Percentiles rank a stretch among this genome's conserved stretches.
Conservation (phyloP, 441 rosid genomes). For the Omphalea diandra region DNA sequence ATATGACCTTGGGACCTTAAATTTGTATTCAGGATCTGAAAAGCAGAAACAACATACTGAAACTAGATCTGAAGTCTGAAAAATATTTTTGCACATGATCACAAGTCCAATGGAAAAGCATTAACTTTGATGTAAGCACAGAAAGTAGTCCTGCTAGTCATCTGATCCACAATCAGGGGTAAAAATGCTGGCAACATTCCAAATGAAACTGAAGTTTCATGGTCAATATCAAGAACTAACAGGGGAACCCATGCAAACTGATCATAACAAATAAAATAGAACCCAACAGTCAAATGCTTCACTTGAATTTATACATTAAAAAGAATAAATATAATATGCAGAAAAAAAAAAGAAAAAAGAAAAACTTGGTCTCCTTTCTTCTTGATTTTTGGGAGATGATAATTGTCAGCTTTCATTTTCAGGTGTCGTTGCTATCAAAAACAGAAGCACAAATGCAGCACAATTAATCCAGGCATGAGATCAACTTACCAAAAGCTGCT, state of each 20-base stretch:
- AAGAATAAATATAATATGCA: background rate
- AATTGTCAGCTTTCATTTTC: background rate
- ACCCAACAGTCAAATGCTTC: background rate
- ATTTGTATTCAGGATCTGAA: conserved; percentile 80
- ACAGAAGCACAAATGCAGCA: background rate
- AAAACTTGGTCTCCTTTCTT: background rate
- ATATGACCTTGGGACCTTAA: conserved; percentile 69
- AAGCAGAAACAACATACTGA: conserved; percentile 17
- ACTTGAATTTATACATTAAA: background rate
- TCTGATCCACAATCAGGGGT: background rate
- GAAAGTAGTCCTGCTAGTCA: background rate
- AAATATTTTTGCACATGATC: background rate
- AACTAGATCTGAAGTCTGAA: conserved; percentile 13
- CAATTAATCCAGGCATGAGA: background rate
- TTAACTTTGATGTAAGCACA: background rate
- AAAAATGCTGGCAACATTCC: background rate
- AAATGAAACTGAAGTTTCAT: background rate
- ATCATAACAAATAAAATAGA: background rate
- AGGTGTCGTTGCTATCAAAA: background rate
- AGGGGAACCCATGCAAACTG: background rate
- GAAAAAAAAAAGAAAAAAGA: background rate
- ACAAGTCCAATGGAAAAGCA: background rate
- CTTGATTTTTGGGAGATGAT: background rate
- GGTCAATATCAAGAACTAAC: background rate
- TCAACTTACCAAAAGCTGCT: background rate